Conservation (phyloP, 345 rosid genomes). For the Gossypium ekmanianum region DNA sequence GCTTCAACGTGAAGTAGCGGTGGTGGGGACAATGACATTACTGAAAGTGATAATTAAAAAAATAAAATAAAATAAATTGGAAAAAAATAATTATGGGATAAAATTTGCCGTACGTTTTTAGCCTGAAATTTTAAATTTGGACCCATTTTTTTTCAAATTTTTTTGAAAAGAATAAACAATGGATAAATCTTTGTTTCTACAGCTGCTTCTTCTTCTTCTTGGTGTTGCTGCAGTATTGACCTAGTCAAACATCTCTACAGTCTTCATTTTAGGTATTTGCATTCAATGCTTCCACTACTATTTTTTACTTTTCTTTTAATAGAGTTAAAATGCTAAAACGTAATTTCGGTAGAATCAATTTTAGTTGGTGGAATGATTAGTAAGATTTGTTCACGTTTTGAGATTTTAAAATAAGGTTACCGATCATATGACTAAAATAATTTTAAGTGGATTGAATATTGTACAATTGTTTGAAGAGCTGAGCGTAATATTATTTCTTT, state of each 20-base stretch:
- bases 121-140: background rate
- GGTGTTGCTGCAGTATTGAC: conserved; percentile 5
- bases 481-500: too few species aligned
- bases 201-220: background rate
- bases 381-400: too few species aligned
- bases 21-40: background rate
- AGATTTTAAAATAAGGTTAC: too few species aligned
- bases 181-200: too few species aligned
- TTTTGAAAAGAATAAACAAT: too few species aligned
- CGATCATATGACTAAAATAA: too few species aligned
- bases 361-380: too few species aligned
- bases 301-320: too few species aligned
- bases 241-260: background rate
- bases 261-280: background rate
- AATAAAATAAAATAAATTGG: background rate
- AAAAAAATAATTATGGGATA: background rate
- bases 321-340: too few species aligned
- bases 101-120: conserved; percentile 1
- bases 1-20: conserved; percentile 34
- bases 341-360: too few species aligned
- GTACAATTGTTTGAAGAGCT: too few species aligned
- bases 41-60: background rate
- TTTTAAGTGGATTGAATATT: rapidly evolving
- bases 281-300: background rate
- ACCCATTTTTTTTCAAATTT: background rate